Base-by-base conservation (phyloP, 345 rosid genomes). In the Boechera stricta region DNA sequence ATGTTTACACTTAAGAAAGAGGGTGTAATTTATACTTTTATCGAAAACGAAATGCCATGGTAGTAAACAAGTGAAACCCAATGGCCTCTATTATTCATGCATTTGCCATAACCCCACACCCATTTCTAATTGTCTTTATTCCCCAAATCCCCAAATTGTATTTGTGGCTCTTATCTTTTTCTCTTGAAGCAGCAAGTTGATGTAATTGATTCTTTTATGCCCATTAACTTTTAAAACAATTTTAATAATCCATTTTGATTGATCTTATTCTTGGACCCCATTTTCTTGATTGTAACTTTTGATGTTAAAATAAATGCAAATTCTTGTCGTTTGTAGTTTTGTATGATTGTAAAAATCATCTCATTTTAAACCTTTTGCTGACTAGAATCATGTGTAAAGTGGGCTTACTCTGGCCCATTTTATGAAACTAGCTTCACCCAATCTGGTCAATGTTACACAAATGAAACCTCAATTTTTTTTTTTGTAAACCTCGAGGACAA, bases 251-350 rank as follows among this genome's bases (percentile, higher is more conserved):
- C 24, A 57, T 48, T 5, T 58, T 49, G 54, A 48, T 68, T 52
- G 54, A 59, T 75, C 59, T 7, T 61, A 69, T 38, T 61, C 33
- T 16, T 32, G 64, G 75, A 33, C 75, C 75, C 75, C 80, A 41
- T 33, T 32, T 69, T 59, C 21, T 56, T 56, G 57, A 45, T 51
- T 3, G 5, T 10, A 65, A 55, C 10, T 38, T 60, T 66, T 36
- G 64, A 28, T 48, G 54, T 62, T 10, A 41, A 29, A 11, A 21
- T 44, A 52, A 21, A 42, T 49, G 52, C 15, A 75, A 16, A 2
- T 47, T 24, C 2, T 18, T 77, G 69, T 77, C 58, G 57, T 53
- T 54, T 36, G 24, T 21, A 21, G 24, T 21, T 21, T 21, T 21
- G 41, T 55, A 21, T 53, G 65, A 77, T 51, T 62, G 16, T 13